Conservation (phyloP, 805 yeast genomes). For the Helenozyma rhizophorensis region DNA sequence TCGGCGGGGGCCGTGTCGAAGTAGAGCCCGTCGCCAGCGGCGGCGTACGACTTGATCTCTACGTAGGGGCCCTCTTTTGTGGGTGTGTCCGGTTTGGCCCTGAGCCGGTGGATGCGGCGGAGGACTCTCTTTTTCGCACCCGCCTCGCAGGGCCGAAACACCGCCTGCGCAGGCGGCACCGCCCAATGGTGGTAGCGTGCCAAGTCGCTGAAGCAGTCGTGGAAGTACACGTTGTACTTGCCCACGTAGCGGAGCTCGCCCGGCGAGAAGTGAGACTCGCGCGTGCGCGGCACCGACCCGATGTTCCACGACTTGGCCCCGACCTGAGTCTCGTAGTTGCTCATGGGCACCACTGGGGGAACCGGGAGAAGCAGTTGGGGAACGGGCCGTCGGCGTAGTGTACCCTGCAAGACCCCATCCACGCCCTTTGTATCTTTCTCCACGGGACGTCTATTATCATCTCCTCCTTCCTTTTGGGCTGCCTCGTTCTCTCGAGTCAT, state of each 20-base stretch:
- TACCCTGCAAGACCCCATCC: neutral
- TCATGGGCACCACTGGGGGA: conserved; percentile 5
- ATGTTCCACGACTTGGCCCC: conserved; percentile 15
- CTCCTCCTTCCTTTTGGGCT: no score
- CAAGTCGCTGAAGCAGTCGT: conserved; percentile 23
- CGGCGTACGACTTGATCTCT: conserved; percentile 29
- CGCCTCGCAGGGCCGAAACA: conserved; percentile 40
- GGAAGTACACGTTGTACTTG: conserved; percentile 34
- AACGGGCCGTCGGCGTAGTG: conserved; percentile 3
- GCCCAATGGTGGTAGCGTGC: conserved; percentile 3
- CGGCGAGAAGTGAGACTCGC: conserved; percentile 10
- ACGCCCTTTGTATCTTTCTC: no score
- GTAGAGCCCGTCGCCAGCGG: conserved; percentile 55
- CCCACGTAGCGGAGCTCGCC: conserved; percentile 27
- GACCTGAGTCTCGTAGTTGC: conserved; percentile 3
- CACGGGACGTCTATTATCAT: no score
- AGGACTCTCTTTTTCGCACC: conserved; percentile 34
- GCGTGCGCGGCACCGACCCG: conserved; percentile 45
- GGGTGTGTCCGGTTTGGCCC: neutral
- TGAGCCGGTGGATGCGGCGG: conserved; percentile 26
- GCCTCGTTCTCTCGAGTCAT: no score
- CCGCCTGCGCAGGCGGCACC: conserved; percentile 30
- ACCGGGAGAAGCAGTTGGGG: conserved; percentile 6
- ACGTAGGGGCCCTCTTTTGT: conserved; percentile 8
- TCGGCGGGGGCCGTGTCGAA: conserved; percentile 43